Conservation (phyloP, 2,329 filamentous ascomycete genomes). For the Aspergillus fijiensis region DNA sequence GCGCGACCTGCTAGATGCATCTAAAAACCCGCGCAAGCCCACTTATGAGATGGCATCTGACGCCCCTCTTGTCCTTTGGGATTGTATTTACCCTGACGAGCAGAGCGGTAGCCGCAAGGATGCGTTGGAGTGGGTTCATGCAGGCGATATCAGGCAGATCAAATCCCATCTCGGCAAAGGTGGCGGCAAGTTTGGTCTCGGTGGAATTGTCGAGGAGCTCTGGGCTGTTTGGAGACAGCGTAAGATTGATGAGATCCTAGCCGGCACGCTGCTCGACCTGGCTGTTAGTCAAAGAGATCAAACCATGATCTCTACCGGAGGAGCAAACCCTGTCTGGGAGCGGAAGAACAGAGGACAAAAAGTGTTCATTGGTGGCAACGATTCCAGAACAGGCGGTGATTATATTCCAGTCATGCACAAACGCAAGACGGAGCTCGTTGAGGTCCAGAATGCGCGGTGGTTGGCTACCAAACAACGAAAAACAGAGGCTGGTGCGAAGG, state of each 20-base stretch:
- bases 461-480: constrained; percentile 51
- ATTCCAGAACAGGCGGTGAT: constrained; percentile 53
- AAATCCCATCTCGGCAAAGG: constrained; percentile 45
- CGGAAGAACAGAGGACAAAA: constrained; percentile 46
- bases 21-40: constrained; percentile 71
- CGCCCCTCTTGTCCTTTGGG: constrained; percentile 88
- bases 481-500: constrained; percentile 30
- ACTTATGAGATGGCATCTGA: constrained; percentile 90
- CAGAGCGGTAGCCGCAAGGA: constrained; percentile 54
- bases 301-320: constrained; percentile 27
- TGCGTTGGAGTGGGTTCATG: constrained; percentile 73
- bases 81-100: constrained; percentile 77
- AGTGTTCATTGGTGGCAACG: constrained; percentile 60
- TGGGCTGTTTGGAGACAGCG: constrained; percentile 81
- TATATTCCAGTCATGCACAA: constrained; percentile 60
- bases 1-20: constrained; percentile 70
- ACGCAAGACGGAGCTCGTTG: constrained; percentile 57
- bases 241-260: constrained; percentile 88
- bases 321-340: constrained; percentile 25
- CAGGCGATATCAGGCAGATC: constrained; percentile 61
- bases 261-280: constrained; percentile 69
- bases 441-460: constrained; percentile 63
- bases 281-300: constrained; percentile 47
- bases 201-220: constrained; percentile 68
- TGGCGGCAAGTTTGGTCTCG: constrained; percentile 62